Conservation (phyloP, 495 filamentous ascomycete species). For the Paragyromitra xinjiangensis region DNA sequence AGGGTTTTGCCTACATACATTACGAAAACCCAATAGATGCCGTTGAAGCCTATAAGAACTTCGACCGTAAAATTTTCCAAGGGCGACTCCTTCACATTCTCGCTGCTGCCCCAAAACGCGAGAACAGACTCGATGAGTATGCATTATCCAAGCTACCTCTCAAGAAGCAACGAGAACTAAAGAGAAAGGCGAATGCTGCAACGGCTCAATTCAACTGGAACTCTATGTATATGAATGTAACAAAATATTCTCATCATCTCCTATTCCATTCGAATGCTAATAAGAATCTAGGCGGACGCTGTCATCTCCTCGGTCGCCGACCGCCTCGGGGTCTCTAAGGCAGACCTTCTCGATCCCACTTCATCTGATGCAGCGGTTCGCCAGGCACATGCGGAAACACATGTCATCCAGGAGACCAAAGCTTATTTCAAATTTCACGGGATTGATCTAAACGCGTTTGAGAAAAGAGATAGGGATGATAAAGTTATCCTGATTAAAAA, state of each 20-base stretch:
- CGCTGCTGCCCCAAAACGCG: slow-evolving; percentile 79
- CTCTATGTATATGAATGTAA: slow-evolving; percentile 93
- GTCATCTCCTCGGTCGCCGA: slow-evolving; percentile 90
- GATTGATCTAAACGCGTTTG: slow-evolving; percentile 90
- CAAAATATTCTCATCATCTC: slow-evolving; percentile 43
- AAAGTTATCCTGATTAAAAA: slow-evolving; percentile 93
- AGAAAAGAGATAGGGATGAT: slow-evolving; percentile 80
- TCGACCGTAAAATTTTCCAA: slow-evolving; percentile 86
- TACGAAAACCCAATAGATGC: slow-evolving; percentile 75
- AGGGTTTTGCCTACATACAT: slow-evolving; percentile 90
- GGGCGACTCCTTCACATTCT: slow-evolving; percentile 90
- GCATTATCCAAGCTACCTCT: slow-evolving; percentile 86
- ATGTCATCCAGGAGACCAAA: slow-evolving; percentile 95
- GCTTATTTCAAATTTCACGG: slow-evolving; percentile 85
- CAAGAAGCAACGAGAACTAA: slow-evolving; percentile 91
- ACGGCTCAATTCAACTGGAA: slow-evolving; percentile 93
- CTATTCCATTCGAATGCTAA: slow-evolving; percentile 33
- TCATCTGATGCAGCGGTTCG: slow-evolving; percentile 92
- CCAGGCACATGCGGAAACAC: slow-evolving; percentile 95
- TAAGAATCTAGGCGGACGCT: slow-evolving; percentile 71
- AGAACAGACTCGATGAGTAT: slow-evolving; percentile 84
- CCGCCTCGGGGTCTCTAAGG: slow-evolving; percentile 85
- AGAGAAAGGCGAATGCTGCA: slow-evolving; percentile 78
- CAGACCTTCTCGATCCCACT: slow-evolving; percentile 90
- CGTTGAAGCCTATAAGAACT: slow-evolving; percentile 73